A percentile compares a stretch with the other conserved stretches of the same genome.
These are phyloP conservation scores for Dicorynia guianensis DNA, from an alignment of 306 rosid genomes.

Conservation along the genomic window DNA sequence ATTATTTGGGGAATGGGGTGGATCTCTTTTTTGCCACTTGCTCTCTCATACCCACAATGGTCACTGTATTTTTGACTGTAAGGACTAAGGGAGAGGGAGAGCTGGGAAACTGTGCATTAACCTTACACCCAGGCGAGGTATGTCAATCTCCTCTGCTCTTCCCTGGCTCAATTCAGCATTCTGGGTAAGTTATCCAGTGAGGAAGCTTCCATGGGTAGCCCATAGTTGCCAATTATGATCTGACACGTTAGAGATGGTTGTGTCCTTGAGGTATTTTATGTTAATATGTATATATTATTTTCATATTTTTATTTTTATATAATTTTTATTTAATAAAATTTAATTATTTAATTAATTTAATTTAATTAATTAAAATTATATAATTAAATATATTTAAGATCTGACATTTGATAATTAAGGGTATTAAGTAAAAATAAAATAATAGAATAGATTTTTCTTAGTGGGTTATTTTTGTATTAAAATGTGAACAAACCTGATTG, in stretches of 20 bases:
- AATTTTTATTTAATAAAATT: too few species aligned
- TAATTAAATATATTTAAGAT: too few species aligned
- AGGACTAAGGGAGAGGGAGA: not conserved
- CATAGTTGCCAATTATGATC: constrained; percentile 17
- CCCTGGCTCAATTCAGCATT: not conserved
- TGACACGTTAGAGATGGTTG: constrained; percentile 14
- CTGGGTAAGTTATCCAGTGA: constrained; percentile 31
- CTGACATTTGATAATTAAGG: too few species aligned
- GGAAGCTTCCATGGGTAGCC: constrained; percentile 46
- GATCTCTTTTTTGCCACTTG: constrained; percentile 25
- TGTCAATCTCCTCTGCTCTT: not conserved
- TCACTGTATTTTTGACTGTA: constrained; percentile 31
- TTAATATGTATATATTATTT: too few species aligned
- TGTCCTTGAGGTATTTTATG: constrained; percentile 32
- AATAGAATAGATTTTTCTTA: too few species aligned
- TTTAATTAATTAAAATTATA: too few species aligned
- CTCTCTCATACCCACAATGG: not conserved
- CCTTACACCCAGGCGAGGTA: not conserved
- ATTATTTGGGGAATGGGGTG: constrained; percentile 1
- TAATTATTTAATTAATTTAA: too few species aligned
- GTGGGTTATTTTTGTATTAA: not conserved
- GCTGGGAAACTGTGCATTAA: too few species aligned
- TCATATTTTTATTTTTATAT: too few species aligned
- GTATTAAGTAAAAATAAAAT: too few species aligned
- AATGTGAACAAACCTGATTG: constrained; percentile 30